A percentile compares a stretch with the other conserved stretches of the same genome.
Evolutionary conservation across 129 eudicot genomes (phyloP).

Genomic region (Daucus carota): DNA sequence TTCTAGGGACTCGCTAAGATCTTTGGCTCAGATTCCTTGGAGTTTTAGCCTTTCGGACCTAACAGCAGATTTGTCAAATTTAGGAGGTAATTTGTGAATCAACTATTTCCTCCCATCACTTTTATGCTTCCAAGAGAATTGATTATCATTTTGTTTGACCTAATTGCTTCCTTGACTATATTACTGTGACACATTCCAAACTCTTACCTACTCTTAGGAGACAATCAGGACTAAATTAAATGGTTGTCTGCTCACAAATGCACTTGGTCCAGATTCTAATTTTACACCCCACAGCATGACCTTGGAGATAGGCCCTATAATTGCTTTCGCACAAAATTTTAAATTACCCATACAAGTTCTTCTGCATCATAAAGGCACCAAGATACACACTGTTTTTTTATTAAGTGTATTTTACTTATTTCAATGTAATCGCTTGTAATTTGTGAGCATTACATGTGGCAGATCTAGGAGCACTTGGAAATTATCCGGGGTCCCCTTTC

Average conservation of each 20-base stretch:
- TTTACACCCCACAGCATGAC: not conserved
- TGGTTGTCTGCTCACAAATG: not conserved
- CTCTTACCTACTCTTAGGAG: not conserved
- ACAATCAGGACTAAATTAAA: not conserved
- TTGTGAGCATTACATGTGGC: constrained; percentile 12
- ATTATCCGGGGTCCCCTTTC: constrained; percentile 93
- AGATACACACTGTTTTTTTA: not conserved
- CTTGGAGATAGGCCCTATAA: not conserved
- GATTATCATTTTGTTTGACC: not conserved
- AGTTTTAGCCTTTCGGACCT: constrained; percentile 91
- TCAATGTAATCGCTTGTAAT: not conserved
- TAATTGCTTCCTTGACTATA: not conserved
- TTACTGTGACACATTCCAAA: not conserved
- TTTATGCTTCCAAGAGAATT: not conserved
- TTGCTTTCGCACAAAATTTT: not conserved
- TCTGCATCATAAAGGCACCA: constrained; percentile 4
- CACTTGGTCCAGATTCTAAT: not conserved
- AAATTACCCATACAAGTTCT: not conserved
- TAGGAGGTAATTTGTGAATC: constrained; percentile 61
- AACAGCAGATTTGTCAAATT: constrained; percentile 87
- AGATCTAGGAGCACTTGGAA: constrained; percentile 91
- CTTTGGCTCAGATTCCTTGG: constrained; percentile 88
- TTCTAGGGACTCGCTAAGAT: constrained; percentile 58
- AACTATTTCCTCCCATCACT: not conserved
- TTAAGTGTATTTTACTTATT: not conserved